Evolutionary conservation across 345 rosid species (phyloP), one percentile per base, ranked within the genome.

Genomic region (Garcia nutans): DNA sequence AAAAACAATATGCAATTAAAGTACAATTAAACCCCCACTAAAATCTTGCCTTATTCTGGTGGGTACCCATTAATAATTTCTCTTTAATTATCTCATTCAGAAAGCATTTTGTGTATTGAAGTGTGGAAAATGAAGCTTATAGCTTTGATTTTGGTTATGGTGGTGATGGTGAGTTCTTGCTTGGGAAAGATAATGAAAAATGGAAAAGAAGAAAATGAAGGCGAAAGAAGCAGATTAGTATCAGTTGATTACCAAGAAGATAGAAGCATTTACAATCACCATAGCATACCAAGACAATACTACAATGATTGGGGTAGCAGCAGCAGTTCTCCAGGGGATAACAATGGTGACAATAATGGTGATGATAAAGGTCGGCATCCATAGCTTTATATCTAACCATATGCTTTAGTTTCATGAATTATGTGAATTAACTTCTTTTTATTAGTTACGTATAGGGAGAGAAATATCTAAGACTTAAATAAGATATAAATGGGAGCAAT

Each of bases 251-350:
- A 63, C 71, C 28, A 61, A n/a, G 80, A 61, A 17, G 80, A 66
- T 0, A 81, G 65, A 20, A 69, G 65, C 74, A 72, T 78, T 20
- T 72, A 85, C 71, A 83, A 82, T 76, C 90, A 87, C 82, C 88
- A 80, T 69, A 77, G 3, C 71, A 85, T 80, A 61, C 88, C 87
- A 19, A 82, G 87, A 47, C 72, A 83, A 49, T 28, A 82, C 74
- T 84, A 80, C 65, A 42, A 69, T 26, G 68, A 70, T 63, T 13
- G 73, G 81, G 78, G 70, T 17, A 57, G 45, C n/a, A 31, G 68
- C 59, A 28, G 31, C 31, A n/a, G n/a, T n/a, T 41, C 70, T 52
- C 65, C 11, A 6, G 78, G 76, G 1, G 78, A 52, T 10, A 56
- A 56, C 17, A 54, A 54, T 54, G 58, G n/a, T 4, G 67, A 33